Evolutionary conservation across 805 yeast genomes (phyloP), one percentile per base, ranked within the genome.

Genomic region (Blastobotrys chiropterorum): DNA sequence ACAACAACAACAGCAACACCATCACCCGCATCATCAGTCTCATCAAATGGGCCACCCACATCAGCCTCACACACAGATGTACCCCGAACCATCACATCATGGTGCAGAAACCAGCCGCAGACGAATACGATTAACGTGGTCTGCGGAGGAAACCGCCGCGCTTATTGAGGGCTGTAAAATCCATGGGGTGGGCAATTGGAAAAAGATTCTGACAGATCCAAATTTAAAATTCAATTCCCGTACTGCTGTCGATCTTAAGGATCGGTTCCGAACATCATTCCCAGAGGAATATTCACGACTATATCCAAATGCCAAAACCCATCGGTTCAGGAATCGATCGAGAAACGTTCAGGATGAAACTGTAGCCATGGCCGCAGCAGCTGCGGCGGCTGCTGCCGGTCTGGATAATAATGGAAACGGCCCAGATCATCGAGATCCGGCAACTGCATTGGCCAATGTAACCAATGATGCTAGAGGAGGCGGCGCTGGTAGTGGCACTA

Each of bases 111-210:
- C 41, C 15, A 67, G 68, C 48, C 63, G 63, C 56, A 62, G 72
- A 14, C 64, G 72, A n/a, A 65, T 66, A 13, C 64, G 72, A 1
- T 57, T 65, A 7, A 66, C 67, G n/a, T 72, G 77, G 77, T 65
- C 74, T 26, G 73, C 70, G 44, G 67, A 65, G 49, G 77, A 72
- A 58, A 72, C 77, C 3, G 64, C 65, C 17, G 66, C 70, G 52
- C 64, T 72, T 5, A 62, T 73, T 63, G 70, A 70, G 42, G 77
- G 77, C 41, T 73, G 77, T 59, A 66, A 63, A 51, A 63, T 63
- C 38, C 70, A 70, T 54, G 74, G 74, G 3, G 74, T 70, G 6
- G 76, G 76, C 49, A 72, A 73, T 64, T 72, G 77, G 77, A 72
- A 72, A 57, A 73, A 73, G 63, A 72, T 72, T 31, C 62, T 72